phyloP scores from a whole-genome alignment of 768 basidiomycete genomes.

The Lyophyllum decastes region DNA sequence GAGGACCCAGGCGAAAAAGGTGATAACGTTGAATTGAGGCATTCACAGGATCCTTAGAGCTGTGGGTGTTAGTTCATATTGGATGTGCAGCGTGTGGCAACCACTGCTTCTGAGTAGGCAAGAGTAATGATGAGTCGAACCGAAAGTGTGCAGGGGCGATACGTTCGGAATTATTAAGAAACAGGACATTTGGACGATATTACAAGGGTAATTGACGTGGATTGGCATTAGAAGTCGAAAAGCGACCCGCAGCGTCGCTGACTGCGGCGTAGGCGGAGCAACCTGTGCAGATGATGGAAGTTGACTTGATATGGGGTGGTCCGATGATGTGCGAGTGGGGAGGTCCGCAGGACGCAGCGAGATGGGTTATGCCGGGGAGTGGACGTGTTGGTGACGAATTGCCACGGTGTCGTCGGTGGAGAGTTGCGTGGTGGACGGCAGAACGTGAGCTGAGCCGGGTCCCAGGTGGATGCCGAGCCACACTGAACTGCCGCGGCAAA shows the following conservation, averaged over 20 bases:
- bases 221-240: constrained; percentile 6
- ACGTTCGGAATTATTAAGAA: constrained; percentile 2
- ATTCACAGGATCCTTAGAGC: neutral
- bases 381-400: neutral
- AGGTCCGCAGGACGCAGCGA: no score
- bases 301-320: neutral
- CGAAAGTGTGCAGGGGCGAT: neutral
- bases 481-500: constrained; percentile 17
- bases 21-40: neutral
- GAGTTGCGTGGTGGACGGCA: constrained; percentile 16
- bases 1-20: neutral
- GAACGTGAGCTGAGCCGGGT: neutral
- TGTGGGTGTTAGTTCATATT: neutral
- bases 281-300: neutral
- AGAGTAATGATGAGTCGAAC: constrained; percentile 7
- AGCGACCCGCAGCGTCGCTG: neutral
- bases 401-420: neutral
- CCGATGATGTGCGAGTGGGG: neutral
- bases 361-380: neutral
- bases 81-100: no score
- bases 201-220: constrained; percentile 6
- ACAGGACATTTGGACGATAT: neutral
- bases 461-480: constrained; percentile 19
- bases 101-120: neutral
- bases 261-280: constrained; percentile 2